A percentile compares a stretch with the other conserved stretches of the same genome.
Conservation (phyloP, 2,329 filamentous ascomycete species). For the Curvularia sp. region DNA sequence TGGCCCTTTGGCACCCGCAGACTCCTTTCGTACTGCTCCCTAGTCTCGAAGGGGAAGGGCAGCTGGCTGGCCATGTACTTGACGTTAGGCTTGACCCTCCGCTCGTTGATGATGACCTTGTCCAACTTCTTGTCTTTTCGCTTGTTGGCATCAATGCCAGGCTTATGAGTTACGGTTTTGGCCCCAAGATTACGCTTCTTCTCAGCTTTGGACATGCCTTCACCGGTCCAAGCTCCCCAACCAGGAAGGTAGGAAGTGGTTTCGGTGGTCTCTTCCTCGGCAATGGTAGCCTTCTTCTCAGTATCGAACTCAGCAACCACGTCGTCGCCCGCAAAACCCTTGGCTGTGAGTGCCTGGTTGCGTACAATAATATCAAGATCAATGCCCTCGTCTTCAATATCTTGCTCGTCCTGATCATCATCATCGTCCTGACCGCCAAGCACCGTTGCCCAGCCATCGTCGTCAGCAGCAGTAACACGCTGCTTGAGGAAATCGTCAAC, state of each 20-base stretch:
- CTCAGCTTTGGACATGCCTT: slow-evolving; percentile 75
- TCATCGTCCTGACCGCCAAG: slow-evolving; percentile 46
- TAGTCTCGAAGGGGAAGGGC: slow-evolving; percentile 88
- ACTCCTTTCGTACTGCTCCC: slow-evolving; percentile 87
- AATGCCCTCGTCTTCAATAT: slow-evolving; percentile 51
- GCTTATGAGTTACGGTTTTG: slow-evolving; percentile 67
- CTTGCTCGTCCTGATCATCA: slow-evolving; percentile 32
- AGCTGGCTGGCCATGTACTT: slow-evolving; percentile 85
- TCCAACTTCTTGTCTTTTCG: slow-evolving; percentile 83
- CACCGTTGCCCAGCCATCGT: slow-evolving; percentile 55
- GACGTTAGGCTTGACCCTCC: slow-evolving; percentile 85
- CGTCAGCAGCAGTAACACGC: slow-evolving; percentile 45
- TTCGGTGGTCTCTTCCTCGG: slow-evolving; percentile 82
- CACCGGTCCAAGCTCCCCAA: slow-evolving; percentile 92
- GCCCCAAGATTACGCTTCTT: slow-evolving; percentile 59
- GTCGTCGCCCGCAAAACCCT: slow-evolving; percentile 86
- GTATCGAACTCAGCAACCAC: slow-evolving; percentile 79
- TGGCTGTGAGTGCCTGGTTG: slow-evolving; percentile 73
- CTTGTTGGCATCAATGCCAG: slow-evolving; percentile 77
- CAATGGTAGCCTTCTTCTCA: slow-evolving; percentile 75
- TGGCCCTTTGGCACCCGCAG: slow-evolving; percentile 86
- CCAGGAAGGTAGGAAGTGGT: slow-evolving; percentile 87
- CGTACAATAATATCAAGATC: slow-evolving; percentile 53
- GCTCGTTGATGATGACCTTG: slow-evolving; percentile 91
- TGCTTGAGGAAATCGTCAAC: slow-evolving; percentile 42